phyloP scores from a whole-genome alignment of 352 stramenopile genomes.

The Pythium periplocum region DNA sequence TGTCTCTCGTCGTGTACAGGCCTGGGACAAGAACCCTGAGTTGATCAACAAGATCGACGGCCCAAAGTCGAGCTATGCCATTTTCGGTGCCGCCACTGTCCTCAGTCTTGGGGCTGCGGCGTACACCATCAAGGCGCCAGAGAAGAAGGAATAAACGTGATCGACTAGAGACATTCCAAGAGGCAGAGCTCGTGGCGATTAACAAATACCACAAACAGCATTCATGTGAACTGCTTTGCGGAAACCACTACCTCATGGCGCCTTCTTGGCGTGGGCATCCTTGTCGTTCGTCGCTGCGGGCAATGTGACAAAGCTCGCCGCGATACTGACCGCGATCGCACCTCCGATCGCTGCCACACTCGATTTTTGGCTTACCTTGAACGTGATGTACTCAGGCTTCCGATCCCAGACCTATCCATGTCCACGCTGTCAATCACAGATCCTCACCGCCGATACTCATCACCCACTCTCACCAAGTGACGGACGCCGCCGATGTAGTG shows the following conservation, averaged over 20 bases:
- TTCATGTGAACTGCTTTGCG: too few relatives aligned
- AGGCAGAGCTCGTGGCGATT: constrained; percentile 1
- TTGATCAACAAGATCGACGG: constrained; percentile 69
- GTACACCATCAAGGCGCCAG: constrained; percentile 47
- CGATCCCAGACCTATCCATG: too few relatives aligned
- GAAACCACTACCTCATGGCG: not conserved
- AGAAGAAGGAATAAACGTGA: constrained; percentile 7
- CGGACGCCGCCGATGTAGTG: constrained; percentile 85
- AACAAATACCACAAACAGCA: too few relatives aligned
- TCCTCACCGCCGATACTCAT: not conserved
- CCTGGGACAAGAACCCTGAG: constrained; percentile 91
- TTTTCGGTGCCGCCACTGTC: constrained; percentile 44
- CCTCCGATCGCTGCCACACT: constrained; percentile 3
- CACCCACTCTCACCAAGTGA: constrained; percentile 41
- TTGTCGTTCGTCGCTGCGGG: constrained; percentile 11
- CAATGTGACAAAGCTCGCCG: not conserved
- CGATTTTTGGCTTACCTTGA: not conserved
- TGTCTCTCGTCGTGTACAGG: constrained; percentile 17
- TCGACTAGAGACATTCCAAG: constrained; percentile 5
- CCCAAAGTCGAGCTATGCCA: constrained; percentile 33
- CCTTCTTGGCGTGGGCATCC: constrained; percentile 15
- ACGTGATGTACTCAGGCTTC: too few relatives aligned
- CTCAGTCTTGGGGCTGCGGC: constrained; percentile 37
- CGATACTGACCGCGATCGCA: too few relatives aligned
- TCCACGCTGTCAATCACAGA: not conserved